These are phyloP conservation scores for Lomentospora prolificans DNA, from an alignment of 2,329 filamentous ascomycete species.

Conservation along the genomic window DNA sequence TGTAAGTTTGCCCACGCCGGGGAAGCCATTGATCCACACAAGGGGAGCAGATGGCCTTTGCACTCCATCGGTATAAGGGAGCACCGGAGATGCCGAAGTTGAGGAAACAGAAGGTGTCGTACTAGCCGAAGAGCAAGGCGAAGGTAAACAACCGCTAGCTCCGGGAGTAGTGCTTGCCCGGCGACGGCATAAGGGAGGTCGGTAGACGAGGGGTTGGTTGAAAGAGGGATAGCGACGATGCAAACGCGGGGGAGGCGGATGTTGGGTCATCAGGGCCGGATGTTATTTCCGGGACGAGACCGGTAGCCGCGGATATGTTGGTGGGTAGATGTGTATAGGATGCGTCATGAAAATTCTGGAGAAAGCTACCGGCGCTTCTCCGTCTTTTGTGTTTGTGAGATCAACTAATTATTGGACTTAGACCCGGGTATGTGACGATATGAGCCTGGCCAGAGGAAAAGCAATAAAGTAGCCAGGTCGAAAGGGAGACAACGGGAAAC, in stretches of 20 bases:
- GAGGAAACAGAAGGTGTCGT: background rate
- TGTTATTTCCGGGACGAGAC: background rate
- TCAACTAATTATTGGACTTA: background rate
- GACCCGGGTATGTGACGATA: too few relatives aligned
- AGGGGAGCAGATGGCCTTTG: background rate
- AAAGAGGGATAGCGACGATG: background rate
- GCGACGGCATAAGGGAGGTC: background rate
- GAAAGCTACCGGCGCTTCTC: background rate
- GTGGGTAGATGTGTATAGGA: background rate
- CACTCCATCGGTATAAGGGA: background rate
- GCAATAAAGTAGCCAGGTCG: background rate
- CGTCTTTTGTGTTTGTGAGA: background rate
- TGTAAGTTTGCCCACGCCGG: constrained; percentile 22
- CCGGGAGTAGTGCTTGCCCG: background rate
- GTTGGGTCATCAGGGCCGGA: background rate
- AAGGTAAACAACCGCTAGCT: constrained; percentile 9
- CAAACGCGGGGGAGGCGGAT: background rate
- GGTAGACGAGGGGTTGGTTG: background rate
- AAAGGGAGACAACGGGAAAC: background rate
- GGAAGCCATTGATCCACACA: constrained; percentile 23
- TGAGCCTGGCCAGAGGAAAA: too few relatives aligned
- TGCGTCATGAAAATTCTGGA: background rate
- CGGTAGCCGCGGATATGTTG: background rate
- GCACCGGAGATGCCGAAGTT: background rate
- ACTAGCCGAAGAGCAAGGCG: background rate